phyloP scores from a whole-genome alignment of 1,284 basidiomycete genomes.

The Papiliotrema fonsecae region DNA sequence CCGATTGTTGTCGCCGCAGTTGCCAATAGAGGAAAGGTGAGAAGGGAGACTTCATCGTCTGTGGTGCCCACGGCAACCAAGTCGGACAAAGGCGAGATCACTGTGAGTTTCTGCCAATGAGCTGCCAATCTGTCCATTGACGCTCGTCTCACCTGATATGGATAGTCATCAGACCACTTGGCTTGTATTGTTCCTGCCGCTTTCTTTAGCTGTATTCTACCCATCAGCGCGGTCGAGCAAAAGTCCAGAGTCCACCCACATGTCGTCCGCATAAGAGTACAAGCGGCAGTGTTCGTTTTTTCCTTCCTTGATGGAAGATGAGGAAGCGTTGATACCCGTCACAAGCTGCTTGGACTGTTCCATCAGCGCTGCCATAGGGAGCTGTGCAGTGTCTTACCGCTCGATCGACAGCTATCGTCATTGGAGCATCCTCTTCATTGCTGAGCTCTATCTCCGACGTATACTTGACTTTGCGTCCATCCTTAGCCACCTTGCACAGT shows the following conservation, averaged over 20 bases:
- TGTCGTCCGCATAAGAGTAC: slow-evolving; percentile 59
- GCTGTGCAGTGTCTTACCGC: slow-evolving; percentile 52
- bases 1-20: slow-evolving; percentile 52
- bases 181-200: slow-evolving; percentile 59
- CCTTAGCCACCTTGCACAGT: slow-evolving; percentile 62
- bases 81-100: slow-evolving; percentile 23
- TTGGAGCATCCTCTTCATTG: slow-evolving; percentile 80
- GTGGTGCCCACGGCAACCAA: slow-evolving; percentile 44
- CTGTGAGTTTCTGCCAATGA: slow-evolving; percentile 40
- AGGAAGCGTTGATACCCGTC: slow-evolving; percentile 78
- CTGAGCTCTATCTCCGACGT: slow-evolving; percentile 68
- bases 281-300: slow-evolving; percentile 77
- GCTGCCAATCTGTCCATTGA: not conserved
- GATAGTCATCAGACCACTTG: slow-evolving; percentile 67
- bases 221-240: not conserved
- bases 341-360: slow-evolving; percentile 56
- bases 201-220: slow-evolving; percentile 51
- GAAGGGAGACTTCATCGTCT: slow-evolving; percentile 55
- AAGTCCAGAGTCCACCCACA: slow-evolving; percentile 50
- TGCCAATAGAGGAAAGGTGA: slow-evolving; percentile 62
- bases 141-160: slow-evolving; percentile 65
- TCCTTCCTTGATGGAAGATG: slow-evolving; percentile 59
- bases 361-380: slow-evolving; percentile 1
- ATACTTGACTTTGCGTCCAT: slow-evolving; percentile 57
- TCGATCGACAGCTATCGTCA: slow-evolving; percentile 75